Conservation (phyloP, 164 flowering plant genomes). For the Umbilicus rupestris region DNA sequence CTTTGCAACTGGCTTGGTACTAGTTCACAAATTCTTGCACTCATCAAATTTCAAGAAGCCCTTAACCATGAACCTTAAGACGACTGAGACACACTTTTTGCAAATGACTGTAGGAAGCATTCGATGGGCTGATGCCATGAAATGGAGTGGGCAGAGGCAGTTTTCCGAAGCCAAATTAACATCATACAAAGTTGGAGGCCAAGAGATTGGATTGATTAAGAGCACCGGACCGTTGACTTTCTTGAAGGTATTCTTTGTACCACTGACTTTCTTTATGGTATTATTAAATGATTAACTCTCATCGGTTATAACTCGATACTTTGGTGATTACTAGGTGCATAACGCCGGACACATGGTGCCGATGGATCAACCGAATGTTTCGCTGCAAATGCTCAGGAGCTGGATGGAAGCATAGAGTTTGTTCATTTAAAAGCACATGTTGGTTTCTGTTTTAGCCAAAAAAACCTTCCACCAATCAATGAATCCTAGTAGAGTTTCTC, state of each 20-base stretch:
- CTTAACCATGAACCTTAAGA: too few relatives aligned
- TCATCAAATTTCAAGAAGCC: too few relatives aligned
- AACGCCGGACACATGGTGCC: constrained; percentile 96
- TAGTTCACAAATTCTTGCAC: background rate
- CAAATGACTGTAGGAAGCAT: constrained; percentile 45
- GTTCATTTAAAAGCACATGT: too few relatives aligned
- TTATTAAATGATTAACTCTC: too few relatives aligned
- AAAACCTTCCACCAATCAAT: too few relatives aligned
- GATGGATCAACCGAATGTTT: constrained; percentile 87
- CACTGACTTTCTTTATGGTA: background rate
- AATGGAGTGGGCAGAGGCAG: constrained; percentile 70
- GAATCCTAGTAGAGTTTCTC: too few relatives aligned
- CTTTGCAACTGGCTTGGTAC: constrained; percentile 81
- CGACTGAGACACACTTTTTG: too few relatives aligned
- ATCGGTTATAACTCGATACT: background rate
- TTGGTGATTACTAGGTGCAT: constrained; percentile 35
- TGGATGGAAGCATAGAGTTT: too few relatives aligned
- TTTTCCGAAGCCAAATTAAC: constrained; percentile 35
- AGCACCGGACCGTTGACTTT: constrained; percentile 61
- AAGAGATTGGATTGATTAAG: constrained; percentile 57
- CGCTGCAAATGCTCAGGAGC: constrained; percentile 72
- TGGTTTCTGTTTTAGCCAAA: too few relatives aligned
- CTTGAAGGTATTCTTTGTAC: constrained; percentile 50
- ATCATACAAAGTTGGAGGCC: constrained; percentile 52
- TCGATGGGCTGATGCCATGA: constrained; percentile 78